Conservation (phyloP, 768 basidiomycete genomes). For the Tulasnella sp. region DNA sequence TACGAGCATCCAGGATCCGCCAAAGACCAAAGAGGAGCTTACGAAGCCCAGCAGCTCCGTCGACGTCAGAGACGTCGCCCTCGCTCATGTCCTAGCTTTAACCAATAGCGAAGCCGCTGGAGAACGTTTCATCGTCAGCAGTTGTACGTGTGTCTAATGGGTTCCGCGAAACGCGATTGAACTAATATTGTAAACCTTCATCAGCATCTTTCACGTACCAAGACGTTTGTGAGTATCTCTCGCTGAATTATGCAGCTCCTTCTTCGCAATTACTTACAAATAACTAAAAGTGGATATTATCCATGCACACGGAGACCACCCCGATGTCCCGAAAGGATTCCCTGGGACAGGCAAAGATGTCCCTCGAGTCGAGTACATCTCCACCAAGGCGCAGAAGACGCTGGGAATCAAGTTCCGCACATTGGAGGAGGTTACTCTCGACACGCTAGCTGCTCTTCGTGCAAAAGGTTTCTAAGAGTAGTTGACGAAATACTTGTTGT, state of each 20-base stretch:
- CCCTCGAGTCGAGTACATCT: neutral
- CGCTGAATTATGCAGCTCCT: neutral
- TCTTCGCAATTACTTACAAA: neutral
- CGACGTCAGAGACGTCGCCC: slow-evolving; percentile 36
- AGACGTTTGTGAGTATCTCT: slow-evolving; percentile 27
- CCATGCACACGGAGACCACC: slow-evolving; percentile 8
- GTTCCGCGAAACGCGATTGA: neutral
- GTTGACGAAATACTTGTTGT: neutral
- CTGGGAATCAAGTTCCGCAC: slow-evolving; percentile 20
- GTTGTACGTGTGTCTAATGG: neutral
- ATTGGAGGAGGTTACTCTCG: slow-evolving; percentile 28
- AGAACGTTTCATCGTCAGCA: slow-evolving; percentile 24
- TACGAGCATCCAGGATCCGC: neutral
- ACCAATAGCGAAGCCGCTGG: slow-evolving; percentile 20
- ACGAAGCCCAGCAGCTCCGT: neutral
- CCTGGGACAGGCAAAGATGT: neutral
- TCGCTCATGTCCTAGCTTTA: slow-evolving; percentile 28
- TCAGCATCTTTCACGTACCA: slow-evolving; percentile 32
- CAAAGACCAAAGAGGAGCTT: slow-evolving; percentile 14
- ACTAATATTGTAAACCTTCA: neutral
- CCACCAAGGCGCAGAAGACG: slow-evolving; percentile 6
- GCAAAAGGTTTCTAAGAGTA: neutral
- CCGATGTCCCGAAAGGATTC: slow-evolving; percentile 9
- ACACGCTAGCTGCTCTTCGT: slow-evolving; percentile 14
- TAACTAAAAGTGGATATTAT: neutral